Evolutionary conservation across 2,329 filamentous ascomycete genomes (phyloP), one percentile per base, ranked within the genome.

Genomic region (Dryadomyces quercivorus): DNA sequence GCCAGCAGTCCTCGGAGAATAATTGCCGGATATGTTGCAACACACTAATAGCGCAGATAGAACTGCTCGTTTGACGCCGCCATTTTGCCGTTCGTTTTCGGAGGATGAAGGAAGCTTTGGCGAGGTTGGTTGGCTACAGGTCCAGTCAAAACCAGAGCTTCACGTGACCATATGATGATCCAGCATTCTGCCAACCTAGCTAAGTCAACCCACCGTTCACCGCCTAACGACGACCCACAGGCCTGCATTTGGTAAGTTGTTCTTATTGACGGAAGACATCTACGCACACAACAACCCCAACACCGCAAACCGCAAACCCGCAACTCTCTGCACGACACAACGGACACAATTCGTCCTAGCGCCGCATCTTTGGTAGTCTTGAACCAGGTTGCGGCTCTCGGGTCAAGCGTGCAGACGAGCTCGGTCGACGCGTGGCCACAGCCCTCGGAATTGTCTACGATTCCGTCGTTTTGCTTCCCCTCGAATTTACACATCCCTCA

Each of bases 41-140:
- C 26, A 31, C 26, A 96, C 92, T 98, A 98, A 77, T 98, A 98
- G 64, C 93, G 85, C 61, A 98, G 74, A 66, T 98, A 98, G 69
- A 98, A 97, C 8, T 86, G 85, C 64, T 96, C 91, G 69, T 79
- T 86, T 63, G 77, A 71, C 56, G 78, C 75, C 62, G 86, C 75
- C 78, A 86, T 61, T 49, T 52, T 50, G 52, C 45, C 55, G 53
- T 50, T 40, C 18, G 31, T 46, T 16, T 12, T n/a, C 42, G n/a
- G 38, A 44, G 9, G 18, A 20, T 12, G 5, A n/a, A 18, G 15
- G 18, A 20, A 44, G 42, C 42, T n/a, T 12, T 16, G 42, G 5
- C 12, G 10, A 18, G 8, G 15, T 20, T 44, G 36, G 36, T 10
- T 31, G 26, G 26, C 4, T 31, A 4, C 4, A 31, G 26, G 26